These are phyloP conservation scores for Skeletonema tropicum DNA, from an alignment of 108 stramenopile genomes.

Conservation along the genomic window DNA sequence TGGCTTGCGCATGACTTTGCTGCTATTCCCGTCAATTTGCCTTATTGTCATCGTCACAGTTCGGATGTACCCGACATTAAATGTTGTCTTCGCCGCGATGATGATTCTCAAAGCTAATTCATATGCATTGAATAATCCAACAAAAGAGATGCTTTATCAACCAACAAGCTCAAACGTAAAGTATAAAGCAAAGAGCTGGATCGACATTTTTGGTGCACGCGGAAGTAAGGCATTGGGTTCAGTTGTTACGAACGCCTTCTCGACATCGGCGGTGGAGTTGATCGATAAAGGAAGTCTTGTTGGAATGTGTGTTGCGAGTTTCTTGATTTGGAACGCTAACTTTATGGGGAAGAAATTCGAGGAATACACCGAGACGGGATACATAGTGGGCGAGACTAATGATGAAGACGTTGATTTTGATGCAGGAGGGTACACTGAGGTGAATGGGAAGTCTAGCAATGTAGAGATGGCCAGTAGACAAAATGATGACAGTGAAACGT, in stretches of 20 bases:
- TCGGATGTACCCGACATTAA: slow-evolving; percentile 80
- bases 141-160: slow-evolving; percentile 97
- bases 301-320: slow-evolving; percentile 86
- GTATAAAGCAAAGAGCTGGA: slow-evolving; percentile 98
- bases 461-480: slow-evolving; percentile 75
- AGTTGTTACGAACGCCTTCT: slow-evolving; percentile 94
- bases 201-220: slow-evolving; percentile 96
- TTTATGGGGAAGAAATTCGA: slow-evolving; percentile 95
- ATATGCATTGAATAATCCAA: slow-evolving; percentile 97
- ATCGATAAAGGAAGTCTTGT: slow-evolving; percentile 91
- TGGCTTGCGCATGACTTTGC: slow-evolving; percentile 87
- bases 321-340: slow-evolving; percentile 94
- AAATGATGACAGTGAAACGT: slow-evolving; percentile 72
- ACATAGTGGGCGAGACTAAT: slow-evolving; percentile 82
- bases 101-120: slow-evolving; percentile 95
- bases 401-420: slow-evolving; percentile 56
- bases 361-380: slow-evolving; percentile 88
- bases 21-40: slow-evolving; percentile 93
- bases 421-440: slow-evolving; percentile 32
- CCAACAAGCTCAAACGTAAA: slow-evolving; percentile 92
- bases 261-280: slow-evolving; percentile 72
- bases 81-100: slow-evolving; percentile 95
- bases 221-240: slow-evolving; percentile 95
- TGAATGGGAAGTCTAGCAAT: slow-evolving; percentile 27
- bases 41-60: slow-evolving; percentile 85